Evolutionary conservation across 1,139 yeast species (phyloP).

Genomic region (Arxiozyma telluris): DNA sequence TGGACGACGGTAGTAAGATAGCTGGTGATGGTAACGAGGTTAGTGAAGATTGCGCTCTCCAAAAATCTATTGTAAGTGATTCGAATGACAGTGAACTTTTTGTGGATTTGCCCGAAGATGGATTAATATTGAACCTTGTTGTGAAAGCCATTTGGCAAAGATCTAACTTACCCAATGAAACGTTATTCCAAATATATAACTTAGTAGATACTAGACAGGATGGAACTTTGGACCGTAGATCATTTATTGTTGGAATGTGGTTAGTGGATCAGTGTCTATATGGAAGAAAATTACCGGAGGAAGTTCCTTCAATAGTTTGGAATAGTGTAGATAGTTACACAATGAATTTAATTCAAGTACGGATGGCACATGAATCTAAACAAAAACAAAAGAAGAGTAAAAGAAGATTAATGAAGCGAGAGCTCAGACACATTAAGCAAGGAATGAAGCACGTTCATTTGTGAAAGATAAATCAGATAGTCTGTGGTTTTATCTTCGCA

Average conservation of each 20-base stretch:
- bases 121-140: slow-evolving; percentile 38
- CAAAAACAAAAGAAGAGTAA: slow-evolving; percentile 21
- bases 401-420: slow-evolving; percentile 23
- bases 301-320: slow-evolving; percentile 54
- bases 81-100: neutral
- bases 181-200: slow-evolving; percentile 63
- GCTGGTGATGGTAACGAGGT: slow-evolving; percentile 12
- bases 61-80: neutral
- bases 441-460: slow-evolving; percentile 17
- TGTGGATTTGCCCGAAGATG: slow-evolving; percentile 33
- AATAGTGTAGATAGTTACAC: slow-evolving; percentile 44
- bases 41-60: neutral
- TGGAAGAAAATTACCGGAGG: slow-evolving; percentile 77
- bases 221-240: slow-evolving; percentile 70
- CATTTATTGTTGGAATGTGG: slow-evolving; percentile 94
- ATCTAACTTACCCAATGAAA: slow-evolving; percentile 58
- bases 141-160: slow-evolving; percentile 76
- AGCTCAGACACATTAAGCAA: slow-evolving; percentile 27
- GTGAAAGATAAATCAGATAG: neutral
- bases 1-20: slow-evolving; percentile 11
- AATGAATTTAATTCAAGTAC: slow-evolving; percentile 23
- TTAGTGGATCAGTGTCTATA: slow-evolving; percentile 89
- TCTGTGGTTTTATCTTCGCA: neutral
- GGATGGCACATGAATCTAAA: slow-evolving; percentile 20
- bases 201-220: slow-evolving; percentile 69